Evolutionary conservation across 129 eudicot genomes (phyloP).

Genomic region (Pittosporum tobira): DNA sequence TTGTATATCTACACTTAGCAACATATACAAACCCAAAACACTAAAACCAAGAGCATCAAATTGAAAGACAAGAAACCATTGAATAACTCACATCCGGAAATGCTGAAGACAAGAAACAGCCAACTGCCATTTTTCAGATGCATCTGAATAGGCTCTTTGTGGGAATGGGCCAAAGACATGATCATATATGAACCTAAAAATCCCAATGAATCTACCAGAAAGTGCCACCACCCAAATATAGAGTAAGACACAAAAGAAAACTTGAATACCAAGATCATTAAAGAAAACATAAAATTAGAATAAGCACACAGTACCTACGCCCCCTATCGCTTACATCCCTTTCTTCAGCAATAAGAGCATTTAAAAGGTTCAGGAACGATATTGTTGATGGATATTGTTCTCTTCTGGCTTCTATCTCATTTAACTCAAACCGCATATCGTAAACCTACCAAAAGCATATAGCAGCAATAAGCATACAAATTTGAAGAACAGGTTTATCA

Average conservation of each 20-base stretch:
- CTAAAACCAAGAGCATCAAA: not conserved
- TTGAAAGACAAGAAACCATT: too few species aligned
- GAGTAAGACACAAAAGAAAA: not conserved
- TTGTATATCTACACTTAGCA: not conserved
- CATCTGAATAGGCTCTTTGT: slow-evolving; percentile 91
- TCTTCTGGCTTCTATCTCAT: slow-evolving; percentile 94
- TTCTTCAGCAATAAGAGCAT: slow-evolving; percentile 84
- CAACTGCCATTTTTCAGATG: slow-evolving; percentile 90
- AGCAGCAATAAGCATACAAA: not conserved
- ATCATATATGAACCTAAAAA: slow-evolving; percentile 82
- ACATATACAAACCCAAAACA: not conserved
- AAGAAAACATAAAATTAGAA: slow-evolving; percentile 2
- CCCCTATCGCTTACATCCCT: slow-evolving; percentile 85
- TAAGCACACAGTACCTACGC: slow-evolving; percentile 40
- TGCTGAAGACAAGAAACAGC: slow-evolving; percentile 90
- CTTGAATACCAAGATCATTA: not conserved
- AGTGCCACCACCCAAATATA: slow-evolving; percentile 3
- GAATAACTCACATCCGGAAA: slow-evolving; percentile 66
- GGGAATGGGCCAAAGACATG: slow-evolving; percentile 95
- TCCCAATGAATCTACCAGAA: slow-evolving; percentile 72
- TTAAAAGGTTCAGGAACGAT: slow-evolving; percentile 80
- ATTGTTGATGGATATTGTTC: slow-evolving; percentile 92
- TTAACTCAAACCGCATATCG: slow-evolving; percentile 91
- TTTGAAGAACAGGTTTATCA: not conserved
- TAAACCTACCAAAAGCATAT: slow-evolving; percentile 49